Evolutionary conservation across 306 rosid genomes (phyloP), one percentile per base, ranked within the genome.

Genomic region (Gynostemma pentaphyllum): DNA sequence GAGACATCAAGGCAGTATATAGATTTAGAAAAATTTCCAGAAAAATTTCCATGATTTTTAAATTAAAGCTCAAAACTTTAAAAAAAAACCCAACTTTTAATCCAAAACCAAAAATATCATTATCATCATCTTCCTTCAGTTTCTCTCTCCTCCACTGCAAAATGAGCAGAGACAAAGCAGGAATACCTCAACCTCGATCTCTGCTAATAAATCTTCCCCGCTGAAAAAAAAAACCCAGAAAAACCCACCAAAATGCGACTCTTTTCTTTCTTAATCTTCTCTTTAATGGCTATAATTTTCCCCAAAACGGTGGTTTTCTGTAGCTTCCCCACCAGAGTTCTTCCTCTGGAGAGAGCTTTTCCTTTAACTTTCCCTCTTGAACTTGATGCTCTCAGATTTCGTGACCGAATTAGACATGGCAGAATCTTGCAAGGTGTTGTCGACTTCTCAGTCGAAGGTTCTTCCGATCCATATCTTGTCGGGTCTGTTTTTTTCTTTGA

Each of bases 381-480:
- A 10, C 68, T 90, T 48, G 84, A 83, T 57, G 53, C 39, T 39
- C 85, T 90, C 29, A 73, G 76, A 46, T 88, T 94, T 12, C 87
- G 78, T 15, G 96, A 90, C 82, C 69, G 83, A 42, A 74, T 75
- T 61, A 71, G 96, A 70, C 95, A 87, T 46, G 77, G 82, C 45
- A 81, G 95, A 73, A 70, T 90, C 69, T 71, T 90, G 80, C 84
- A 83, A 36, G 87, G 72, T 34, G 72, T 86, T 4, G 94, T 85
- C 78, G 81, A 90, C 77, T 85, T 87, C 85, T 26, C 94, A 6
- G 94, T 87, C 52, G 76, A 70, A 72, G 97, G 97, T 68, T 76
- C 85, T 68, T 79, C 90, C 78, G 94, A 83, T 87, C 95, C 88
- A 13, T 70, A 62, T 75, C 53, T 79, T 49, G 75, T 57, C 68